Evolutionary conservation across 2,329 filamentous ascomycete species (phyloP), one percentile per base, ranked within the genome.

Genomic region (Fusarium fracticaudum): DNA sequence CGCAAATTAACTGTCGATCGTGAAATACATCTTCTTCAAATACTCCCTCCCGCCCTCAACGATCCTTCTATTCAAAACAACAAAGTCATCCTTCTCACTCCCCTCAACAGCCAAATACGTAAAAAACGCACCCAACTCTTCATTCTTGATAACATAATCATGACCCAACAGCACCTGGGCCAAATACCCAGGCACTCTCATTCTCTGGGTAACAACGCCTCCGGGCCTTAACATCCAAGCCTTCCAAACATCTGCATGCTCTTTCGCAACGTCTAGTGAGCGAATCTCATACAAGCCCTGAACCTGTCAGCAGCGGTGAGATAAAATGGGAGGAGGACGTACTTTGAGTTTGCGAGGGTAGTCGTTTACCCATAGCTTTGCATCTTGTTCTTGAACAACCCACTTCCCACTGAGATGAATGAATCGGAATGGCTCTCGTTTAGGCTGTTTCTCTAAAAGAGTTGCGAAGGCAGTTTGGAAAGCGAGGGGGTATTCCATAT

Each of bases 321-420:
- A 4, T 13, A 8, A 6, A 0, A 3, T 8, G 5, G 3, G 18
- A 5, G 10, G 4, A 7, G 5, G 1, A 6, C 15, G 1, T 71
- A 75, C 76, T 55, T 78, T 78, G 8, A 77, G 47, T 37, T 78
- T 78, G 0, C 76, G 76, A 7, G 73, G 60, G 13, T 60, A 67
- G 12, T 70, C 69, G 0, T 78, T 47, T 2, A 78, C 77, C 71
- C 76, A 80, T 22, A 83, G 22, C 33, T 67, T 79, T 26, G 73
- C 61, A 11, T 81, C 76, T 60, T 83, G 81, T 24, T 83, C 73
- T 24, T 78, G 80, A 17, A 76, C 69, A 2, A 82, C 81, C 37
- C 80, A 81, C 20, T 77, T 80, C 4, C 82, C 81, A 44, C 81
- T 82, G 10, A 83, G 66, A 43, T 80, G 80, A 6, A 83, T 72